Base-by-base conservation (phyloP, 208 protist species). In the Crithidia acanthocephali region DNA sequence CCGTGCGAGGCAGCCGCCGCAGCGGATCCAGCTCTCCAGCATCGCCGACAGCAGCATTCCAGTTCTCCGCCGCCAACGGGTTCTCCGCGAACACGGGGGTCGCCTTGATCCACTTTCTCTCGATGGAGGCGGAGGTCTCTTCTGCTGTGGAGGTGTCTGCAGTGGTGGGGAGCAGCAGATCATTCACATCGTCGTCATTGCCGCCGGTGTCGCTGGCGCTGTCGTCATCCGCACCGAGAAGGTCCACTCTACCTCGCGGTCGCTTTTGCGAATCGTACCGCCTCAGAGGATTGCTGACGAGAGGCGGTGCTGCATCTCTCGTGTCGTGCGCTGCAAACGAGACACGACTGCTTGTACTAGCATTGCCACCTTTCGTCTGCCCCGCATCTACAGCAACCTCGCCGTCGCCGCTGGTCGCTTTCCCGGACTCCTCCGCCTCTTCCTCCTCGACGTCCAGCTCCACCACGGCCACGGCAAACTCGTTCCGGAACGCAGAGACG, bases 391-490 rank as follows among this genome's bases (percentile, higher is more conserved):
- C 33, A 23, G 27, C 20, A 35, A 16, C 55, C 9, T 25, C 33
- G 6, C 15, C 15, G 57, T 13, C 37, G 5, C 25, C 44, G 23
- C 16, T 40, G 35, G 23, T 0, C 23, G 30, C 37, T 4, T 18
- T 20, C 13, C 16, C 7, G 3, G 27, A 5, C 32, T 9, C 15
- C 15, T 18, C 37, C 20, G 40, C 27, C 8, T 48, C 32, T 0
- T 30, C 25, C 6, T 33, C 69, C 15, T 37, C 32, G 6, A 33
- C 33, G 57, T 62, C 57, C 23, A 72, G 18, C 33, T 78, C 72
- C 33, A 78, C 51, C 44, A 72, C 57, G 16, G 65, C 72, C 40
- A 50, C 72, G 0, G 53, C 72, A 50, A 78, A 78, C 33, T 78
- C 72, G 23, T 72, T 65, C 2, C 65, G 48, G 33, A 53, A 52